A percentile compares a stretch with the other conserved stretches of the same genome.
These are phyloP conservation scores for Margaritispora aquatica DNA, from an alignment of 495 filamentous ascomycete species.

Conservation along the genomic window DNA sequence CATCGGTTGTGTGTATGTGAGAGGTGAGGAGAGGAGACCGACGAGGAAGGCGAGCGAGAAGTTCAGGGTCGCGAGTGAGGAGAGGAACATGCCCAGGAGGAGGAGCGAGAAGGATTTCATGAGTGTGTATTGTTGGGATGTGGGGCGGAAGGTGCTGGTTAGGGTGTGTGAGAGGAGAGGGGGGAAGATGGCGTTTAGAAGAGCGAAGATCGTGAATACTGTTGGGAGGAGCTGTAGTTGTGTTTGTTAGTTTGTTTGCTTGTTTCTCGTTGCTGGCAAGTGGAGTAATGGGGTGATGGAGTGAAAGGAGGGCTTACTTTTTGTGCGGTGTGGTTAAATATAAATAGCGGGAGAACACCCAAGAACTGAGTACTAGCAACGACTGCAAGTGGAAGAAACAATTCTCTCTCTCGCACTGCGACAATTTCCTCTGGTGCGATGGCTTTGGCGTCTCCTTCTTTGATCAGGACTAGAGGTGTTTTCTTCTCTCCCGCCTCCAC, in stretches of 20 bases:
- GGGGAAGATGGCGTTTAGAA: constrained; percentile 55
- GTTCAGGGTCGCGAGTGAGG: constrained; percentile 90
- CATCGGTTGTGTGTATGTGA: constrained; percentile 62
- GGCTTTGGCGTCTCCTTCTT: constrained; percentile 15
- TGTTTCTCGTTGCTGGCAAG: too few relatives aligned
- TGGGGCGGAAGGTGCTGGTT: constrained; percentile 42
- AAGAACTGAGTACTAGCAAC: constrained; percentile 67
- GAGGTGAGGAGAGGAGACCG: constrained; percentile 68
- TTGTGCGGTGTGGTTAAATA: constrained; percentile 71
- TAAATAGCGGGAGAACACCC: constrained; percentile 76
- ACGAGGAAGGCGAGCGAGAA: constrained; percentile 87
- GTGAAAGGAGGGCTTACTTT: constrained; percentile 43
- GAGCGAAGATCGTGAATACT: constrained; percentile 50
- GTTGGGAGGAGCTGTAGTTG: constrained; percentile 48
- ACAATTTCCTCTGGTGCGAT: constrained; percentile 22
- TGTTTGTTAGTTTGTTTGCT: too few relatives aligned
- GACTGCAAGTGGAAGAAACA: constrained; percentile 72
- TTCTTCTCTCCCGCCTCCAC: constrained; percentile 17
- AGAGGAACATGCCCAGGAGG: constrained; percentile 83
- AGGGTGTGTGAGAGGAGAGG: constrained; percentile 46
- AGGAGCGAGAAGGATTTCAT: constrained; percentile 90
- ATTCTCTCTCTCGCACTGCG: constrained; percentile 54
- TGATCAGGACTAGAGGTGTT: constrained; percentile 12
- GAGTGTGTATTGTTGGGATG: constrained; percentile 63
- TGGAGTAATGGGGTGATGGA: too few relatives aligned